Evolutionary conservation across 495 filamentous ascomycete species (phyloP).

Genomic region (Talaromyces ruber): DNA sequence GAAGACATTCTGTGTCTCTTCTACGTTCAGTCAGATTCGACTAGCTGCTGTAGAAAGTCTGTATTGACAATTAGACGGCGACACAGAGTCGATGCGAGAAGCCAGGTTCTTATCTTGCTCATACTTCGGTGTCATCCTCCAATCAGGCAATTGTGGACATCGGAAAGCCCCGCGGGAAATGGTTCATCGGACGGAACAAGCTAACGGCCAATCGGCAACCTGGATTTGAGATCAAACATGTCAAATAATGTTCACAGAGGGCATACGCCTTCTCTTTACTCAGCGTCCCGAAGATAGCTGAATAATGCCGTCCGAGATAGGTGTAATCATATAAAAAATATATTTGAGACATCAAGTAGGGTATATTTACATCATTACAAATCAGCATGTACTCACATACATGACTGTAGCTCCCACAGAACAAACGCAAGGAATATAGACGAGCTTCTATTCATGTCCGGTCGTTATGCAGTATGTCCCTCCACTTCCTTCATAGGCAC

Average conservation of each 20-base stretch:
- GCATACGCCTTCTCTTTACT: neutral
- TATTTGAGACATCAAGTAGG: neutral
- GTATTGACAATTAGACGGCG: neutral
- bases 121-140: neutral
- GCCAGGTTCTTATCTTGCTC: neutral
- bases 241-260: neutral
- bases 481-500: slow-evolving; percentile 48
- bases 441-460: neutral
- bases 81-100: neutral
- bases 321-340: neutral
- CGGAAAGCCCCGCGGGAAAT: neutral
- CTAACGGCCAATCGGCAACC: neutral
- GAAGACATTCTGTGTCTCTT: neutral
- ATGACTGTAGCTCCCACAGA: neutral
- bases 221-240: neutral
- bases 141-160: neutral
- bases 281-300: neutral
- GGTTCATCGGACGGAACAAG: neutral
- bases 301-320: neutral
- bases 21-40: neutral
- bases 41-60: neutral
- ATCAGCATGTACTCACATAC: neutral
- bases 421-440: neutral
- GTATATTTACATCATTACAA: slow-evolving; percentile 1
- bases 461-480: slow-evolving; percentile 10